A percentile compares a stretch with the other conserved stretches of the same genome.
Conservation (phyloP, 2,329 filamentous ascomycete genomes). For the Colletotrichum tamarilloi region DNA sequence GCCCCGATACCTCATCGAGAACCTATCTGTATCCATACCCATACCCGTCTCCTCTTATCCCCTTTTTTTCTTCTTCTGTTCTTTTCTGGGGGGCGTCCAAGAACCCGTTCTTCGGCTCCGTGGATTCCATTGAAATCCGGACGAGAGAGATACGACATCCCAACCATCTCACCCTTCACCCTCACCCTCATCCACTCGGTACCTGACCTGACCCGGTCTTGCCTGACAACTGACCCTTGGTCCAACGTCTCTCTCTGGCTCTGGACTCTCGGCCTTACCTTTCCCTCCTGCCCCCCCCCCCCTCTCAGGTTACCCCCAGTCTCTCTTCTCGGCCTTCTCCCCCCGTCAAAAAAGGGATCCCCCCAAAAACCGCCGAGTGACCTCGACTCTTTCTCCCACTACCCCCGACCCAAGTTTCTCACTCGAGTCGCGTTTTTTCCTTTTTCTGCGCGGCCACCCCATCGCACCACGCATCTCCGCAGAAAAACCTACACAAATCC, state of each 20-base stretch:
- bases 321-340: constrained; percentile 8
- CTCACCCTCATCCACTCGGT: neutral
- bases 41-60: neutral
- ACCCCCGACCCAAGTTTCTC: constrained; percentile 12
- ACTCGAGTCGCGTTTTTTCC: constrained; percentile 33
- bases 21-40: neutral
- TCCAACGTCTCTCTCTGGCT: neutral
- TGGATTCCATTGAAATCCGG: constrained; percentile 8
- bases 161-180: neutral
- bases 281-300: neutral
- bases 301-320: neutral
- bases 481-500: constrained; percentile 21
- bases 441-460: constrained; percentile 18
- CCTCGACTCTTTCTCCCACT: neutral
- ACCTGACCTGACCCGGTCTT: neutral
- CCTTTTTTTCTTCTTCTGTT: constrained; percentile 39
- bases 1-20: neutral
- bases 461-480: constrained; percentile 16
- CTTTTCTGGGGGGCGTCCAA: constrained; percentile 34
- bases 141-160: neutral
- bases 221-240: neutral
- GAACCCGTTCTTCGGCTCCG: constrained; percentile 34
- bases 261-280: constrained; percentile 1
- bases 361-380: neutral
- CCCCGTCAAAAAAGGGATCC: constrained; percentile 1